These are phyloP conservation scores for Neurospora terricola DNA, from an alignment of 495 filamentous ascomycete genomes.

Conservation along the genomic window DNA sequence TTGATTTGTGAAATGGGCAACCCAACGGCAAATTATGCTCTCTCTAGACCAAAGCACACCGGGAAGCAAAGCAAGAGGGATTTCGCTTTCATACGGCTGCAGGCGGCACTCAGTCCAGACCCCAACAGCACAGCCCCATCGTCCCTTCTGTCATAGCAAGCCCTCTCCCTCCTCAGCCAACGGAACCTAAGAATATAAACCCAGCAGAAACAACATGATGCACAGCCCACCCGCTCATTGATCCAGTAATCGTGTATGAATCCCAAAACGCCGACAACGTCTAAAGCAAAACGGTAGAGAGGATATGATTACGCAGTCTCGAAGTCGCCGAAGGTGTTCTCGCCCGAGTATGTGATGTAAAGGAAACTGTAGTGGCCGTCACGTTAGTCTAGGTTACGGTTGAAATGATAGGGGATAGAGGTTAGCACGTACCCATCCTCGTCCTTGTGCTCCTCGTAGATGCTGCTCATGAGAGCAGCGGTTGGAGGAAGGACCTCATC, in stretches of 20 bases:
- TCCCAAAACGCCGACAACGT: neutral
- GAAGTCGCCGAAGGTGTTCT: slow-evolving; percentile 89
- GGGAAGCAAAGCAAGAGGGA: neutral
- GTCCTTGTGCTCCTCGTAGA: slow-evolving; percentile 97
- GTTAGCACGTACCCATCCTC: slow-evolving; percentile 51
- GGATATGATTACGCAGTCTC: slow-evolving; percentile 17
- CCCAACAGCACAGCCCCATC: neutral
- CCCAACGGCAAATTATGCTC: neutral
- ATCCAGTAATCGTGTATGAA: slow-evolving; percentile 8
- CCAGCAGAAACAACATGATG: slow-evolving; percentile 8
- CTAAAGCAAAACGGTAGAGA: neutral
- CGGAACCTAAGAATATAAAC: neutral
- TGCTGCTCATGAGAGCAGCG: slow-evolving; percentile 96
- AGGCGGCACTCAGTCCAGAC: neutral
- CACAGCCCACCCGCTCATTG: slow-evolving; percentile 1
- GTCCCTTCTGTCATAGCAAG: neutral
- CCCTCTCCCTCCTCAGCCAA: neutral
- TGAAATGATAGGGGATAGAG: neutral
- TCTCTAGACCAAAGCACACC: neutral
- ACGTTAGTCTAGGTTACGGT: slow-evolving; percentile 6
- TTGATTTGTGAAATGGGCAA: neutral
- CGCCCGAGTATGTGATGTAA: slow-evolving; percentile 83
- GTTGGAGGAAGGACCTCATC: slow-evolving; percentile 97
- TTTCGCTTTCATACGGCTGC: neutral
- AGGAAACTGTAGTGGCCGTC: slow-evolving; percentile 30